Evolutionary conservation across 1,284 basidiomycete species (phyloP), one percentile per base, ranked within the genome.

Genomic region (Athelia sp.): DNA sequence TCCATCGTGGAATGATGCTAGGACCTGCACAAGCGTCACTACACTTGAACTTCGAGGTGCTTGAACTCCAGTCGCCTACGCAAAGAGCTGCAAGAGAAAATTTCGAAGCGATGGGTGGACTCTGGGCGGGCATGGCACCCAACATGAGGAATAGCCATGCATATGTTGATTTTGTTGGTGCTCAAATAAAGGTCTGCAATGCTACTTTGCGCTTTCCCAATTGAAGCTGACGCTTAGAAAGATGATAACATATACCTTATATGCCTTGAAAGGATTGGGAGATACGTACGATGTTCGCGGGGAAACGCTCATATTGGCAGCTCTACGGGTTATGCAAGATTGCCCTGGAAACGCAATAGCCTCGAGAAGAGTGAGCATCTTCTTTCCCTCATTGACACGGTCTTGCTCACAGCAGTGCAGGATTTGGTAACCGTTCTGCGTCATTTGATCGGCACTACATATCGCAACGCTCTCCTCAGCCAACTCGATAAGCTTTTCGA

Each of bases 401-500:
- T 29, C 23, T 8, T 34, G 40, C 26, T 40, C 35, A 2, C 19
- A 43, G 50, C 50, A 23, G 53, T 57, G 19, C 62, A 95, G 89
- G 97, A 99, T 66, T 74, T 99, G 36, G 83, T 98, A 66, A 87
- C 96, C 11, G 93, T 96, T 2, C 88, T 96, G 44, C 84, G 97
- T 18, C 96, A 99, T 68, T 81, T 99, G 31, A 80, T 96, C 53
- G 84, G 82, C 9, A 90, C 88, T 23, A 82, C 88, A 24, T 86
- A 93, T 60, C 80, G 93, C 45, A 80, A 84, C 34, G 87, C 87
- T 15, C 84, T 98, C 55, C 74, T 97, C 24, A 79, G 85, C 1
- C 85, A 93, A 58, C 82, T 99, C 50, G 92, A 97, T 66, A 93
- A 93, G 53, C 76, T 99, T 13, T 81, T 98, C 29, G 88, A 98